Evolutionary conservation across 2,329 filamentous ascomycete species (phyloP), one percentile per base, ranked within the genome.

Genomic region (Colletotrichum sansevieriae): DNA sequence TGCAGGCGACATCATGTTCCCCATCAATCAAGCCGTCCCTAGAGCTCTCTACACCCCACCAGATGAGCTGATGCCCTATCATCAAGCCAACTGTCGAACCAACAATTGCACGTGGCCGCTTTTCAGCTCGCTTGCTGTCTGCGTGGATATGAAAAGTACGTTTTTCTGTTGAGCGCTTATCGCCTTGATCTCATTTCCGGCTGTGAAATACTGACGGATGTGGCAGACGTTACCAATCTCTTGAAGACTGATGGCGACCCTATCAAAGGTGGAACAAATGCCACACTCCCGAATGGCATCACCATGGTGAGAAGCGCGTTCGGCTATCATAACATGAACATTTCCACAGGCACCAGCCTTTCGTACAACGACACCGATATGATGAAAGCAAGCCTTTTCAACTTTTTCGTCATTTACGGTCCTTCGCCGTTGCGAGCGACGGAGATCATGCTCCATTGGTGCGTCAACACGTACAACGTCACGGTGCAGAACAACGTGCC

Each of bases 81-180:
- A 64, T 49, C 35, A 18, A 43, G 41, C 57, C 3, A 63, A 58
- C 29, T 67, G 64, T 22, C 59, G 22, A 41, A 33, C 64, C 6
- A 44, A 49, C 22, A 57, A 67, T 18, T 67, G 64, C 7, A 67
- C 59, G 15, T 67, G 64, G 64, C 49, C 60, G 4, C n/a, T n/a
- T 13, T 58, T 57, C 1, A 63, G 37, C 13, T 56, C 64, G 3
- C 64, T 67, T 22, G 59, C 64, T 7, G 41, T 67, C 22, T 63
- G 58, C 3, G 61, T 64, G 9, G 61, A 64, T 2, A 58, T 59
- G 46, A 65, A 60, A 35, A 65, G 62, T 65, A 44, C 2, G 54
- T 15, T 20, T n/a, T 41, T 4, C 37, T 41, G 33, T 55, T 18
- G n/a, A 13, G 33, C 12, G 4, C 10, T 0, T 0, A 3, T 11